Conservation (phyloP, 1,284 basidiomycete species). For the Ustilago lituana region DNA sequence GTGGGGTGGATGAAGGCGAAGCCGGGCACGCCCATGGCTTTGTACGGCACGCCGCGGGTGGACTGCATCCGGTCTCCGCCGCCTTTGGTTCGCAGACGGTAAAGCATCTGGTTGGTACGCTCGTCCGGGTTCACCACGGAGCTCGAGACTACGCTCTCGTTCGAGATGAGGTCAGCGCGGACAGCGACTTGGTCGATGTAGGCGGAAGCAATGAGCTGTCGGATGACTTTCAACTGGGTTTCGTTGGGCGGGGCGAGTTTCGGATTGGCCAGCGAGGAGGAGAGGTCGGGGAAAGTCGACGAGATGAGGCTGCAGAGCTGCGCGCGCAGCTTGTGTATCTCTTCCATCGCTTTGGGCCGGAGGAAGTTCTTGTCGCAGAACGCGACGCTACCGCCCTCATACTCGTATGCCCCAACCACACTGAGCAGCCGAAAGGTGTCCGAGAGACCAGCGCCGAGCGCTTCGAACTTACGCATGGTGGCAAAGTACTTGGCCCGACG, state of each 20-base stretch:
- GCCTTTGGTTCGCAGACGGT: constrained; percentile 56
- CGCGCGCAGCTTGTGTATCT: constrained; percentile 94
- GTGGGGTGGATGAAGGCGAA: constrained; percentile 94
- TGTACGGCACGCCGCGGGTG: constrained; percentile 83
- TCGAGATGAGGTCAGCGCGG: constrained; percentile 80
- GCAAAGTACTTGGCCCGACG: constrained; percentile 74
- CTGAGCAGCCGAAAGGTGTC: constrained; percentile 89
- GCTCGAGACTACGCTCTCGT: constrained; percentile 31
- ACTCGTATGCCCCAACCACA: constrained; percentile 95
- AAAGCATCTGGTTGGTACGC: constrained; percentile 35
- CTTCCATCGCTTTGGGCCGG: constrained; percentile 96
- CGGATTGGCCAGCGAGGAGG: constrained; percentile 36
- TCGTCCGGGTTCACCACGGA: constrained; percentile 26
- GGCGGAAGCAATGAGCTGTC: constrained; percentile 86
- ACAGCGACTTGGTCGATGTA: constrained; percentile 97
- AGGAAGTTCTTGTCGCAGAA: constrained; percentile 93
- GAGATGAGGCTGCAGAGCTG: constrained; percentile 72
- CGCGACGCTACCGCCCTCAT: constrained; percentile 76
- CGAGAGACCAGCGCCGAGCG: constrained; percentile 83
- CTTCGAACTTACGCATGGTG: constrained; percentile 75
- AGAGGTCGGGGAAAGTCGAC: constrained; percentile 26
- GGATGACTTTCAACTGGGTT: constrained; percentile 83
- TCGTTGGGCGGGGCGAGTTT: constrained; percentile 54
- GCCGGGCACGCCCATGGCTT: constrained; percentile 77
- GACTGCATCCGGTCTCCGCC: constrained; percentile 77